Evolutionary conservation across 805 yeast genomes (phyloP), one percentile per base, ranked within the genome.

Genomic region (Alloascoidea hylecoeti): DNA sequence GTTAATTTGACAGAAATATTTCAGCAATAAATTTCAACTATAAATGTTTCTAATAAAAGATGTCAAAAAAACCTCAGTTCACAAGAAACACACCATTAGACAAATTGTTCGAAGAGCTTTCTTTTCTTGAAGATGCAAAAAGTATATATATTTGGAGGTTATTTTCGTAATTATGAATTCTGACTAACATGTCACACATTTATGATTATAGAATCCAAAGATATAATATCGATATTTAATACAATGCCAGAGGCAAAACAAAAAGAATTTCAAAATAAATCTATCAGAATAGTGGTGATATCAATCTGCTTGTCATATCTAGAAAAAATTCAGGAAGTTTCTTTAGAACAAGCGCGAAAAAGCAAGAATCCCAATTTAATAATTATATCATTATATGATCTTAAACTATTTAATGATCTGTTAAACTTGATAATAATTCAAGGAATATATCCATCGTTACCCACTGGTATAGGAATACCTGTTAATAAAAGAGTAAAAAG

Each of bases 321-420:
- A 9, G 9, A 9, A 23, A 23, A n/a, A 9, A 23, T 23, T 23
- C 30, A 23, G n/a, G n/a, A 9, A 23, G 30, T n/a, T 9, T 23
- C 30, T 9, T n/a, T 23, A 23, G 30, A 23, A 36, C 34, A n/a
- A 16, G 33, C 33, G 17, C 3, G 4, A 14, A 15, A 30, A 12
- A 23, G 18, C 5, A 27, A 34, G 17, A 16, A 28, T 15, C 47
- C 49, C 2, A 50, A 49, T 16, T 38, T 58, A 32, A 46, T 61
- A 14, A 40, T 79, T 5, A 77, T 89, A 13, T 83, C 96, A 0
- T 62, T 89, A 5, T 86, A 84, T 48, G 97, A 92, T 52, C 75
- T 89, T 68, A 80, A 76, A 51, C 68, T 72, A 3, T 70, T 92
- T 40, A 78, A 80, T 27, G 69, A 65, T 16, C 50, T 89, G 34